These are phyloP conservation scores for Puya raimondii DNA, from an alignment of 176 grass and related monocot genomes.

Conservation along the genomic window DNA sequence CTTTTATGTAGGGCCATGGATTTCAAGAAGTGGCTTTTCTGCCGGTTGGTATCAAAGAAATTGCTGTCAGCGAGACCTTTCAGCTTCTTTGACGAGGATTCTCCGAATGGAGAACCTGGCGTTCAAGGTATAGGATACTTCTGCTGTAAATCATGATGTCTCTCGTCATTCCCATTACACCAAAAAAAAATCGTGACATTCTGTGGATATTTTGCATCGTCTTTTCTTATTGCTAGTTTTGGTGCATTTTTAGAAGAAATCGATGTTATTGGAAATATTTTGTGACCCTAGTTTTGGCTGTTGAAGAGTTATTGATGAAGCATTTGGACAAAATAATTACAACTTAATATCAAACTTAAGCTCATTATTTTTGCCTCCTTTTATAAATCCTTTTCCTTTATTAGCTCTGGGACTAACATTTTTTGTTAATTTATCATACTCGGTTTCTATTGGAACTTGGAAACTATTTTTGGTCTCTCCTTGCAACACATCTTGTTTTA, in stretches of 20 bases:
- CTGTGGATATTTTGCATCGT: no score
- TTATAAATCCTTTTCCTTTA: neutral
- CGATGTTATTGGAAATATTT: no score
- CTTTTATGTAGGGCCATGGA: conserved; percentile 30
- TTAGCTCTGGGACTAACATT: no score
- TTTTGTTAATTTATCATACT: no score
- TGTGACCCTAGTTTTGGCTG: no score
- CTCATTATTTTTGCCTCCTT: neutral
- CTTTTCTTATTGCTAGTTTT: no score
- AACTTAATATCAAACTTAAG: neutral
- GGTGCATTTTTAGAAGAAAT: no score
- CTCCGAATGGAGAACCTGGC: conserved; percentile 8
- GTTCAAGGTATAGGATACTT: neutral
- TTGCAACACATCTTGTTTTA: no score
- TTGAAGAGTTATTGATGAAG: no score
- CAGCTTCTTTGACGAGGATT: conserved; percentile 24
- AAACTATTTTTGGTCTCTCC: no score
- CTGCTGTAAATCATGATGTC: neutral
- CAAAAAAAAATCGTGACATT: neutral
- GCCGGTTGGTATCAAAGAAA: conserved; percentile 32
- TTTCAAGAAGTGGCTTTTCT: conserved; percentile 62
- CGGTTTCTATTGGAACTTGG: no score
- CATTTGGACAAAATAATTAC: no score
- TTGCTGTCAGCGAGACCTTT: conserved; percentile 48
- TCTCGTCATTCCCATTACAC: neutral